Base-by-base conservation (phyloP, 306 rosid genomes). In the Quercus variabilis region DNA sequence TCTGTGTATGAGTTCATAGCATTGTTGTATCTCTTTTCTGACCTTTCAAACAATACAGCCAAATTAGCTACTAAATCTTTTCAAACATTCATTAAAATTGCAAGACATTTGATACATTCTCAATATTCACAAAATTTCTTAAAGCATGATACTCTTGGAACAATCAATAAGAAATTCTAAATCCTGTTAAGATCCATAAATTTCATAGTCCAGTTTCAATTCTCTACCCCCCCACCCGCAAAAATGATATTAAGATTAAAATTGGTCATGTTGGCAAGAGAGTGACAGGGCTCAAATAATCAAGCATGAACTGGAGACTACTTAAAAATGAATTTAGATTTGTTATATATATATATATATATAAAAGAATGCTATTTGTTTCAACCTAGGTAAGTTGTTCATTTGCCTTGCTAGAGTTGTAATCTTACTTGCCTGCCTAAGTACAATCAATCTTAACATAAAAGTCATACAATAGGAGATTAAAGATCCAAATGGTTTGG, bases 1-100 rank as follows among this genome's bases (percentile, higher is more conserved):
- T 80, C 88, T 87, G 79, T 82, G 81, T 84, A 95, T 91, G 78
- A 95, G 91, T 74, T 90, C 96, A 77, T 95, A 95, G 86, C 99
- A 95, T 64, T 59, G 82, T 73, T 84, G 85, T 78, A 95, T 90
- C 90, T 94, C 99, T 84, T 86, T 81, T 84, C 85, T 86, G 82
- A 92, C 91, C 99, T 95, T 85, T 71, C 77, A 81, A 57, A 83
- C 65, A 41, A 73, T 19, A 30, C 52, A 17, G 67, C 54, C 35
- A 65, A 76, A 28, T 41, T 49, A 20, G 52, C 54, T 21, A 58
- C n/a, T 55, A 62, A 77, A n/a, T 64, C 14, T 76, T 74, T 71
- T n/a, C n/a, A 56, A 73, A 41, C 49, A 59, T 63, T 74, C 63
- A 59, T 31, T 26, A 75, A 49, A 73, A 73, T 77, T 26, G 43